These are phyloP conservation scores for Exobasidium rhododendri DNA, from an alignment of 1,284 basidiomycete genomes.

Conservation along the genomic window DNA sequence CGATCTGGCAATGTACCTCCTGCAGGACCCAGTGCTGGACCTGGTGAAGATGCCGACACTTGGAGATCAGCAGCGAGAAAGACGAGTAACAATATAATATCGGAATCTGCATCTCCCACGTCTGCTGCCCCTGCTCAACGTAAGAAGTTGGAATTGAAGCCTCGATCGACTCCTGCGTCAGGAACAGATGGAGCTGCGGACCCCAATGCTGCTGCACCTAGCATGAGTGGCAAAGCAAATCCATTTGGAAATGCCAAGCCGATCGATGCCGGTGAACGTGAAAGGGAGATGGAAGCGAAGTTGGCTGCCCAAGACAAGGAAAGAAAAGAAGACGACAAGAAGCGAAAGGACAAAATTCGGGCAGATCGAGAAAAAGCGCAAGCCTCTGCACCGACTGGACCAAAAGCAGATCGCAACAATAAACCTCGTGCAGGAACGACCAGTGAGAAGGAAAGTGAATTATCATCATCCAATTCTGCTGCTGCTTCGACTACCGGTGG, in stretches of 20 bases:
- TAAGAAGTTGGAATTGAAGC: conserved; percentile 52
- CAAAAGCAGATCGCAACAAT: conserved; percentile 5
- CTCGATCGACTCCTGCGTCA: conserved; percentile 57
- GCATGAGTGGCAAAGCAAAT: conserved; percentile 54
- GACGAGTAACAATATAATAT: background rate
- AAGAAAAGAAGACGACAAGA: conserved; percentile 34
- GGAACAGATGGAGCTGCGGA: conserved; percentile 64
- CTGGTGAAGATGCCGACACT: conserved; percentile 15
- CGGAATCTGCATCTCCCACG: conserved; percentile 1
- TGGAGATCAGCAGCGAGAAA: conserved; percentile 9
- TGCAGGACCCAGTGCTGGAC: conserved; percentile 10
- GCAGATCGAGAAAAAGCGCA: conserved; percentile 30
- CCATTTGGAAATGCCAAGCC: conserved; percentile 91
- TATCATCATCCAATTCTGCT: conserved; percentile 6
- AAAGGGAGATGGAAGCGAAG: conserved; percentile 67
- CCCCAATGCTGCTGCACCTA: conserved; percentile 67
- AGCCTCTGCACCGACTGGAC: conserved; percentile 15
- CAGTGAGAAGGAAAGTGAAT: conserved; percentile 1
- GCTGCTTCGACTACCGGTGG: conserved; percentile 11
- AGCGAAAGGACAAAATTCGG: conserved; percentile 40
- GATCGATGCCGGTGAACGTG: conserved; percentile 74
- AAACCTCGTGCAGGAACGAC: conserved; percentile 1
- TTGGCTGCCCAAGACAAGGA: conserved; percentile 35
- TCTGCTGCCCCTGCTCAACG: conserved; percentile 39
- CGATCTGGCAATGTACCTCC: conserved; percentile 14